A percentile compares a stretch with the other conserved stretches of the same genome.
These are phyloP conservation scores for Lumnitzera racemosa DNA, from an alignment of 345 rosid species.

Conservation along the genomic window DNA sequence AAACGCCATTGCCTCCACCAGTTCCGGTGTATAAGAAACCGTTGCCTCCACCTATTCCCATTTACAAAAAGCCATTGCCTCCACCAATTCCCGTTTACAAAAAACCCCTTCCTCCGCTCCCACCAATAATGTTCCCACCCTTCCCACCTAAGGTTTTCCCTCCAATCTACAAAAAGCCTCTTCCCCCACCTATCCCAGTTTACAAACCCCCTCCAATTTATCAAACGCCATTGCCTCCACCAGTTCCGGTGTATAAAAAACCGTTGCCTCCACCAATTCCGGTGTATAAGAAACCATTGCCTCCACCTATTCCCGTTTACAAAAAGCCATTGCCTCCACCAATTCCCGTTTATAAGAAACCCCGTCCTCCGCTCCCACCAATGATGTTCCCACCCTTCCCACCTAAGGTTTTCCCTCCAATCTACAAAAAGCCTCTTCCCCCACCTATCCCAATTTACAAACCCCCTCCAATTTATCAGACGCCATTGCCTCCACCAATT, in stretches of 20 bases:
- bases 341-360: not conserved
- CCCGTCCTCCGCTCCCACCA: constrained; percentile 11
- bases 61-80: constrained; percentile 12
- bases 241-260: too few relatives aligned
- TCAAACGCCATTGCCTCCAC: too few relatives aligned
- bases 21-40: constrained; percentile 15
- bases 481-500: not conserved
- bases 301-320: constrained; percentile 9
- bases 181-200: not conserved
- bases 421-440: not conserved
- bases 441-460: not conserved
- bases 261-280: constrained; percentile 10
- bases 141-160: constrained; percentile 16
- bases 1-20: constrained; percentile 5
- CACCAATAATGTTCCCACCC: constrained; percentile 26
- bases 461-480: too few relatives aligned
- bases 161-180: constrained; percentile 12
- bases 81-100: not conserved
- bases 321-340: constrained; percentile 12
- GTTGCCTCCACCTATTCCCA: constrained; percentile 9
- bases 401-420: constrained; percentile 5
- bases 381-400: too few relatives aligned
- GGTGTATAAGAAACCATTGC: constrained; percentile 10
- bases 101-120: not conserved
- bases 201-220: not conserved